Conservation (phyloP, 2,329 filamentous ascomycete genomes). For the Lecanicillium sp. region DNA sequence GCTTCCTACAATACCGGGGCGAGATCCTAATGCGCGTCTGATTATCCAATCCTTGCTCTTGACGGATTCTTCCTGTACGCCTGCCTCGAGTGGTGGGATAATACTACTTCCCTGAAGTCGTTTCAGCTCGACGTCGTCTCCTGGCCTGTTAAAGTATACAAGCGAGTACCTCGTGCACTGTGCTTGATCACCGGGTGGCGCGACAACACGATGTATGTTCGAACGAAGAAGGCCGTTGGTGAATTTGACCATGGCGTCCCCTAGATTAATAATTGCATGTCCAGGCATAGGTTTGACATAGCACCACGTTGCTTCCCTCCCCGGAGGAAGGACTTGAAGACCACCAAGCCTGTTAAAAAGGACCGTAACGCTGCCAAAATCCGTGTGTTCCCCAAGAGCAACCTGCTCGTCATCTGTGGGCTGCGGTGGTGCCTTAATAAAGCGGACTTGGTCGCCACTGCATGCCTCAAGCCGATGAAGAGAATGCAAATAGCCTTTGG, state of each 20-base stretch:
- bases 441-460: constrained; percentile 4
- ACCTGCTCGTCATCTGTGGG: constrained; percentile 4
- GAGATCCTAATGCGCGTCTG: constrained; percentile 3
- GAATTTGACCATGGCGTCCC: constrained; percentile 6
- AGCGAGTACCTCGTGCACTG: constrained; percentile 1
- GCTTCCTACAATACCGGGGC: constrained; percentile 3
- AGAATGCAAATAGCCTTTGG: neutral
- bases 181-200: constrained; percentile 2
- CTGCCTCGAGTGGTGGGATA: constrained; percentile 2
- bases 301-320: constrained; percentile 2
- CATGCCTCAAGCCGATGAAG: neutral
- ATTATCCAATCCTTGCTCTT: constrained; percentile 6
- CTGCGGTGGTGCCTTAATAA: constrained; percentile 7
- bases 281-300: constrained; percentile 5
- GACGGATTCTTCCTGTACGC: neutral
- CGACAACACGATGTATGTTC: constrained; percentile 7
- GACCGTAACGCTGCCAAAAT: constrained; percentile 29
- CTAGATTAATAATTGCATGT: constrained; percentile 5
- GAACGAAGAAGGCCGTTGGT: constrained; percentile 6
- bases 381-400: constrained; percentile 22
- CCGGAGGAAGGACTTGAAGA: constrained; percentile 25
- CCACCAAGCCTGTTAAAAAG: constrained; percentile 30
- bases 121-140: constrained; percentile 1
- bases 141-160: constrained; percentile 5
- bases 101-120: neutral